Evolutionary conservation across 176 grass and related monocot species (phyloP), one percentile per base, ranked within the genome.

Genomic region (Aegilops umbellulata): DNA sequence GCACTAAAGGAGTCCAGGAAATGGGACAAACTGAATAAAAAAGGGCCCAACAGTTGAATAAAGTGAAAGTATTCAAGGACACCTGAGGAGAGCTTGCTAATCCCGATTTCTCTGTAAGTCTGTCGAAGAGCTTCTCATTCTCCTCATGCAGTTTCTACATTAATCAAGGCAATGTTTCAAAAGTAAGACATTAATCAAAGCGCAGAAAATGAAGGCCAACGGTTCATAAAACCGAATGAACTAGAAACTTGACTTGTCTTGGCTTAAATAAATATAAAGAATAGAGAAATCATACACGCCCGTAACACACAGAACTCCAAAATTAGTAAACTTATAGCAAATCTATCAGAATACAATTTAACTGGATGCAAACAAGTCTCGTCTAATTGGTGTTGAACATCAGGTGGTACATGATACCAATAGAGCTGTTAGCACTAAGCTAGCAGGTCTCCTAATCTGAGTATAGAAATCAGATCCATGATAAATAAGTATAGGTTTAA

Each of bases 101-200:
- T 87, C 90, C 79, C 17, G 97, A 89, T 82, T 95, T 98, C 71
- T 95, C 97, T 82, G 90, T 94, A 29, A 98, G 97, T 76, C 88
- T 90, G 24, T 92, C 90, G 82, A 94, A 95, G 47, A 98, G 90
- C 83, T 95, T 98, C 86, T 98, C 97, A 23, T 98, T 98, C 87
- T 98, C 97, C 83, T 94, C 89, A 22, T 98, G 93, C 80, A 98
- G 88, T 95, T 98, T 98, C 97, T 98, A 80, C 82, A 92, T 84
- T 70, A 61, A 78, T 83, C 16, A 83, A 76, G 51, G 19, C 46
- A 78, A 70, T 71, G 68, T 23, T 71, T 6, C 35, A 3, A 26
- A 74, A 23, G 7, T 44, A 46, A 71, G 42, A 82, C 77, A 90
- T 80, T 76, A 67, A 90, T 82, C 62, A 73, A 80, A 53, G 15